Conservation (phyloP, 2,329 filamentous ascomycete genomes). For the Aureobasidium leucospermi region DNA sequence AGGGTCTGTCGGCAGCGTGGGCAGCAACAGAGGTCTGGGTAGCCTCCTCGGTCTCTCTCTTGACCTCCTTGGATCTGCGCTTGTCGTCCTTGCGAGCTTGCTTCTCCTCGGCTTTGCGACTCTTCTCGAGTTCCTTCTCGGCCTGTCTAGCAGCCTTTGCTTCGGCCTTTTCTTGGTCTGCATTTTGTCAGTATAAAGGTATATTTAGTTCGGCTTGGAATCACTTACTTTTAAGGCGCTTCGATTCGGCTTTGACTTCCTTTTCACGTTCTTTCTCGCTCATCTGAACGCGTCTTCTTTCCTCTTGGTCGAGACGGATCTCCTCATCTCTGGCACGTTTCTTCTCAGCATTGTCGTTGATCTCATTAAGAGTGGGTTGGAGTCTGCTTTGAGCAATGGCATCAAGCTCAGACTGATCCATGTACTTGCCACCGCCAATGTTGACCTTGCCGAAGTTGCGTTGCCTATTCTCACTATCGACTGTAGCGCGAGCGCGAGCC, state of each 20-base stretch:
- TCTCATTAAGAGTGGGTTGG: constrained; percentile 78
- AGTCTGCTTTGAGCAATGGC: constrained; percentile 69
- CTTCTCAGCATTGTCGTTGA: constrained; percentile 67
- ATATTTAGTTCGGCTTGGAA: too few species aligned
- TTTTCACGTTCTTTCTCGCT: constrained; percentile 46
- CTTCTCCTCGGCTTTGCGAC: constrained; percentile 48
- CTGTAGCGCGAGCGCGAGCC: constrained; percentile 61
- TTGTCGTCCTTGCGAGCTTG: constrained; percentile 44
- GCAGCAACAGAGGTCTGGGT: constrained; percentile 15
- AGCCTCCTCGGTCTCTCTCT: constrained; percentile 19
- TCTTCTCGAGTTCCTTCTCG: constrained; percentile 38
- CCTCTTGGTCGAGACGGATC: constrained; percentile 56
- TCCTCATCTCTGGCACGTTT: constrained; percentile 62
- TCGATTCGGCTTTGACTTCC: constrained; percentile 39
- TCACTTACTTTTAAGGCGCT: constrained; percentile 50
- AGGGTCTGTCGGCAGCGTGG: constrained; percentile 8
- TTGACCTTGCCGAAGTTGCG: constrained; percentile 53
- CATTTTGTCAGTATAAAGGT: constrained; percentile 26
- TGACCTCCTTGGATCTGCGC: constrained; percentile 39
- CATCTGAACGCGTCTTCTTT: constrained; percentile 53
- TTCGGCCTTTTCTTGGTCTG: constrained; percentile 49
- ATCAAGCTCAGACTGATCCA: constrained; percentile 72
- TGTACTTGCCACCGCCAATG: constrained; percentile 72
- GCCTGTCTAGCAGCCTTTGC: constrained; percentile 30
- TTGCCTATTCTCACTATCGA: constrained; percentile 55